Evolutionary conservation across 805 yeast species (phyloP).

Genomic region (Saccharomycopsis oosterbeekiorum): DNA sequence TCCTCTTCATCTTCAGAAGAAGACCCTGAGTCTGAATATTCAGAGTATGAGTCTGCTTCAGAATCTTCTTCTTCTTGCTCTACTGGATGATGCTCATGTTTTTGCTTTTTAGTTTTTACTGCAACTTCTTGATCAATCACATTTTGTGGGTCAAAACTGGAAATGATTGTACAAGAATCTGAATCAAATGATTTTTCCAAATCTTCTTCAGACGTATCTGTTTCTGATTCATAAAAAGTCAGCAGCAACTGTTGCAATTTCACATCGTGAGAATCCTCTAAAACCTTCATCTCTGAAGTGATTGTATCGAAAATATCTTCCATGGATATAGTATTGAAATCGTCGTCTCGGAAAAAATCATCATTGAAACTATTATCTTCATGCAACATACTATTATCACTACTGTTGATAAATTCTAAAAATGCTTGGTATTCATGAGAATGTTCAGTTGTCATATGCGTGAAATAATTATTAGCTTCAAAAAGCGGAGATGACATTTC

Average conservation of each 20-base stretch:
- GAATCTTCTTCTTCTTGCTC: background rate
- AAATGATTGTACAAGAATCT: background rate
- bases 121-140: background rate
- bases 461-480: background rate
- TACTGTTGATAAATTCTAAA: conserved; percentile 11
- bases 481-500: background rate
- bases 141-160: background rate
- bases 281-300: background rate
- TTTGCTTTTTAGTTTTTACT: background rate
- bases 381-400: conserved; percentile 5
- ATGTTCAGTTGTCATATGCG: background rate
- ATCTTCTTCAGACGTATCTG: conserved; percentile 17
- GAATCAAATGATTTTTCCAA: background rate
- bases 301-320: conserved; percentile 15
- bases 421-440: background rate
- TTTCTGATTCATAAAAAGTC: conserved; percentile 13
- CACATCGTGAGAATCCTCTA: background rate
- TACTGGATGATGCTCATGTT: background rate
- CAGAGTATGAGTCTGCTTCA: background rate
- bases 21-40: background rate
- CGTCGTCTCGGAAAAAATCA: conserved; percentile 16
- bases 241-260: background rate
- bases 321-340: conserved; percentile 18
- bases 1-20: conserved; percentile 7
- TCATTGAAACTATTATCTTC: conserved; percentile 11